Evolutionary conservation across 352 stramenopile genomes (phyloP).

Genomic region (Globisporangium abappressorium): DNA sequence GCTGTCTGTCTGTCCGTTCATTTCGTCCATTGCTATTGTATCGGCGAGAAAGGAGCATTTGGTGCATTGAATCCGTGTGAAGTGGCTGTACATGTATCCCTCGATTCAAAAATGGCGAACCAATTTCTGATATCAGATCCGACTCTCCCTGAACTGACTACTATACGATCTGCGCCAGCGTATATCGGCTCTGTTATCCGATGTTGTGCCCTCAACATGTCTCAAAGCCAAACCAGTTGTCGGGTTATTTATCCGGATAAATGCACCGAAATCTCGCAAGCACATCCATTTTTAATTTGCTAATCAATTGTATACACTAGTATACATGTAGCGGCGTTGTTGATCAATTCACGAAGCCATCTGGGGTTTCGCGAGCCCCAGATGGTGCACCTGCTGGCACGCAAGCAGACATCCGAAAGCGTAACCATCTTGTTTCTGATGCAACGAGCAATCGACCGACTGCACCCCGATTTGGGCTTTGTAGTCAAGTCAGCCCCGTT

Average conservation of each 20-base stretch:
- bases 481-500: no score
- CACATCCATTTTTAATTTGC: neutral
- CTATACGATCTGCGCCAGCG: neutral
- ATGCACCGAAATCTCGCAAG: neutral
- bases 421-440: neutral
- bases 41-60: neutral
- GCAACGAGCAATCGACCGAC: neutral
- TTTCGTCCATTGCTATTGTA: neutral
- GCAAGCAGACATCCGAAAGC: neutral
- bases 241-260: neutral
- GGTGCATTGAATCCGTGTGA: neutral
- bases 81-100: neutral
- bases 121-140: neutral
- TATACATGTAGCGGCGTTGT: neutral
- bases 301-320: neutral
- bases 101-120: neutral
- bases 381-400: neutral
- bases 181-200: neutral
- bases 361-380: neutral
- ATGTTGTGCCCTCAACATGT: neutral
- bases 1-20: neutral
- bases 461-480: neutral
- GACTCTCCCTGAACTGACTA: neutral
- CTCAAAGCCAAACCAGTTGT: neutral
- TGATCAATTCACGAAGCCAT: neutral